Evolutionary conservation across 371 early-diverging fungal genomes (phyloP).

Genomic region (Syncephalastrum monosporum): DNA sequence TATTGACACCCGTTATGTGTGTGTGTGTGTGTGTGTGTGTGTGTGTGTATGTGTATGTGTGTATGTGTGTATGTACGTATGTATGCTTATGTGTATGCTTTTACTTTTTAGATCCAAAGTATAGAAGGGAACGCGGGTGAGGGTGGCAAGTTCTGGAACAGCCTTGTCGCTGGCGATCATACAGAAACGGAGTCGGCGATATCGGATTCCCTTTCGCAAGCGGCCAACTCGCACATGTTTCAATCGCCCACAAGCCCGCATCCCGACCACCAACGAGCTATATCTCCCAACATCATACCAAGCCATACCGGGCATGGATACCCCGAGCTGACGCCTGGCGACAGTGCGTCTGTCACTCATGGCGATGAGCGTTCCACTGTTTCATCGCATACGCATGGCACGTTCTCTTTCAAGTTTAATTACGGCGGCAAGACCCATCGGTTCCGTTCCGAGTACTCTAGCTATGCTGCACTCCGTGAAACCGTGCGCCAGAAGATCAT

Average conservation of each 20-base stretch:
- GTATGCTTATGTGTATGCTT: no score
- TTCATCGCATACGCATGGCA: constrained; percentile 12
- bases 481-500: constrained; percentile 38
- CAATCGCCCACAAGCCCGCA: constrained; percentile 24
- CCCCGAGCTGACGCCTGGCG: constrained; percentile 42
- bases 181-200: constrained; percentile 45
- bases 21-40: no score
- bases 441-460: constrained; percentile 23
- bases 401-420: constrained; percentile 44
- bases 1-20: no score
- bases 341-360: constrained; percentile 32
- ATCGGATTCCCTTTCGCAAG: constrained; percentile 46
- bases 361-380: constrained; percentile 23
- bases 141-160: constrained; percentile 18
- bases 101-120: constrained; percentile 27
- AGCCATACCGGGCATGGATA: constrained; percentile 26
- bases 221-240: constrained; percentile 26
- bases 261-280: constrained; percentile 30
- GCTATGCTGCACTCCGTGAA: constrained; percentile 27
- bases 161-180: constrained; percentile 16
- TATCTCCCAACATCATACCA: constrained; percentile 19
- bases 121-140: constrained; percentile 39
- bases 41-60: no score
- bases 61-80: no score
- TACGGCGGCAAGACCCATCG: constrained; percentile 37